Evolutionary conservation across 345 rosid species (phyloP).

Genomic region (Gynandropsis gynandra): DNA sequence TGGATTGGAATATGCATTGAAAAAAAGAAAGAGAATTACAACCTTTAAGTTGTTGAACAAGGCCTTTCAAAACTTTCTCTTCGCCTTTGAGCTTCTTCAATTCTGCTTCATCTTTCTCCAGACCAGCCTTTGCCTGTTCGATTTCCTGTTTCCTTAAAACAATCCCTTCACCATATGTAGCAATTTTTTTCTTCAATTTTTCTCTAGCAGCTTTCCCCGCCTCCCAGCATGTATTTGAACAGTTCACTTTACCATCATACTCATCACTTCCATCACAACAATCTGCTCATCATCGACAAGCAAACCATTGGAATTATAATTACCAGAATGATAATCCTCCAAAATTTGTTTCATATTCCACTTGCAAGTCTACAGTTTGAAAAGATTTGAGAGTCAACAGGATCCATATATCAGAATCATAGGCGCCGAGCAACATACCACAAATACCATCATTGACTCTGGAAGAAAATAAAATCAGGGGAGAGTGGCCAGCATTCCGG

Average conservation of each 20-base stretch:
- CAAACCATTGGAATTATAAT: conserved; percentile 8
- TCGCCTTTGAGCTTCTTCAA: conserved; percentile 57
- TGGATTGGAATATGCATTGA: not conserved
- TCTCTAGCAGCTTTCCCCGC: conserved; percentile 82
- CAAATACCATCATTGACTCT: conserved; percentile 96
- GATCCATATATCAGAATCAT: not conserved
- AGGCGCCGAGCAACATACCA: conserved; percentile 40
- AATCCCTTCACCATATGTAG: conserved; percentile 58
- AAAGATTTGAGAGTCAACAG: not conserved
- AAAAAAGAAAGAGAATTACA: not conserved
- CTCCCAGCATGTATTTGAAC: conserved; percentile 86
- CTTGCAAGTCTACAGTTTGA: conserved; percentile 3
- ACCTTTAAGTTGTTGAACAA: conserved; percentile 85
- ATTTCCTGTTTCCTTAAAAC: conserved; percentile 42
- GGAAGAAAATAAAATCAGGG: conserved; percentile 60
- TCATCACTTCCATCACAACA: conserved; percentile 99
- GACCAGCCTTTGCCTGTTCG: conserved; percentile 48
- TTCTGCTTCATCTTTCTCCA: conserved; percentile 69
- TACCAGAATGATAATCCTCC: not conserved
- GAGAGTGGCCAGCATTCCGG: conserved; percentile 62
- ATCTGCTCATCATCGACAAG: conserved; percentile 35
- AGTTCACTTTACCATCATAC: conserved; percentile 63
- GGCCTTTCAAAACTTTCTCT: conserved; percentile 66
- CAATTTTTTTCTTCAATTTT: conserved; percentile 59
- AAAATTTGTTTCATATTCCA: not conserved